Percentiles rank a stretch among this genome's conserved stretches.
Conservation (phyloP, 148 eudicot genomes). For the Silene latifolia region DNA sequence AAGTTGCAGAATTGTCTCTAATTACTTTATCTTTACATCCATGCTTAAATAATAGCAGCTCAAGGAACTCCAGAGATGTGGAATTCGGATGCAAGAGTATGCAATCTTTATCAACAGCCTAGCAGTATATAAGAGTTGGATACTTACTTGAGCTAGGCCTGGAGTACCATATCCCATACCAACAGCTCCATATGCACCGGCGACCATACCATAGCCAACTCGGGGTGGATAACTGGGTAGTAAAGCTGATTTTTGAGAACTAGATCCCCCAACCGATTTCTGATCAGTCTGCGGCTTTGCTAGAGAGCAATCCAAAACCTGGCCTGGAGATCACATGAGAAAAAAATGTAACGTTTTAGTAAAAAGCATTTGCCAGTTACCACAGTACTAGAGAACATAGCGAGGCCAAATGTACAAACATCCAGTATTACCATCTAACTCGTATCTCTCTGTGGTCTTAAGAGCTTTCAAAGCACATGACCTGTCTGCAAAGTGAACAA, state of each 20-base stretch:
- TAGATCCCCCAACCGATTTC: constrained; percentile 48
- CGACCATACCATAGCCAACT: constrained; percentile 74
- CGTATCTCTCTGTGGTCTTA: constrained; percentile 74
- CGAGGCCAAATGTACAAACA: not conserved
- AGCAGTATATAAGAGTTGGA: not conserved
- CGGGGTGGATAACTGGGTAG: constrained; percentile 68
- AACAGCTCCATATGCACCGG: constrained; percentile 58
- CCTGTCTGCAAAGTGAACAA: constrained; percentile 86
- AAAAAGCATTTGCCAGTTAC: constrained; percentile 20
- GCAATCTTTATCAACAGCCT: not conserved
- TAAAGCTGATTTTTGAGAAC: constrained; percentile 51
- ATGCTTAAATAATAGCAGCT: not conserved
- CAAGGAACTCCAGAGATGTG: not conserved
- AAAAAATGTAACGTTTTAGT: not conserved
- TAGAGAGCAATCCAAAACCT: constrained; percentile 79
- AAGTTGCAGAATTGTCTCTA: not conserved
- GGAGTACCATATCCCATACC: constrained; percentile 74
- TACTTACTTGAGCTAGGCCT: constrained; percentile 57
- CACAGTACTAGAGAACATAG: not conserved
- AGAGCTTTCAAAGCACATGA: constrained; percentile 77
- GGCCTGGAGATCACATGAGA: constrained; percentile 42
- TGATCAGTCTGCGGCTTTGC: constrained; percentile 96
- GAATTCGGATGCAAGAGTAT: not conserved
- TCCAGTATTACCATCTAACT: constrained; percentile 62
- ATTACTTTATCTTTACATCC: not conserved